Conservation (phyloP, 2,329 filamentous ascomycete genomes). For the Venturia oleaginea region DNA sequence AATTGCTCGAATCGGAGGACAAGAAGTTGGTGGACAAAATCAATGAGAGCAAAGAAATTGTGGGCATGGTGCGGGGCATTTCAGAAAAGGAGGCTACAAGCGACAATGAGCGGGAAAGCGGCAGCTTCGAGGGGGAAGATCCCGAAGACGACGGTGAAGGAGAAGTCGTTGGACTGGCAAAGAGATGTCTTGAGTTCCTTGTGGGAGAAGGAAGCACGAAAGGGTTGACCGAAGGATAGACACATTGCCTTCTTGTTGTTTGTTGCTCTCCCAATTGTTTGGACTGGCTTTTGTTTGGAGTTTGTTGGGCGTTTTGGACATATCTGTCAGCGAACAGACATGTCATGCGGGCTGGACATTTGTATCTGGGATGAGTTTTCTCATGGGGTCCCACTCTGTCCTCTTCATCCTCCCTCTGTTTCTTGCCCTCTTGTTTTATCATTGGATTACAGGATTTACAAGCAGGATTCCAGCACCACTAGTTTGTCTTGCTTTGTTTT, state of each 20-base stretch:
- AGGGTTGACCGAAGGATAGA: conserved; percentile 2
- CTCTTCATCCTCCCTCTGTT: not conserved
- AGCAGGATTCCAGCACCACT: not conserved
- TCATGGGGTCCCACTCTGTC: not conserved
- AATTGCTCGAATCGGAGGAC: conserved; percentile 92
- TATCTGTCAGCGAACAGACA: not conserved
- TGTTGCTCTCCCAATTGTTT: not conserved
- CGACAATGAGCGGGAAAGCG: conserved; percentile 51
- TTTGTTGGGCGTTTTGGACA: conserved; percentile 6
- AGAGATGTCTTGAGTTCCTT: conserved; percentile 79
- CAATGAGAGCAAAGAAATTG: conserved; percentile 80
- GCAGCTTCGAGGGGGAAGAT: conserved; percentile 44
- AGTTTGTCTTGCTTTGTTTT: no score
- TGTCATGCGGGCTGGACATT: not conserved
- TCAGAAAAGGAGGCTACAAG: conserved; percentile 79
- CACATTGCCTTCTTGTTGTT: not conserved
- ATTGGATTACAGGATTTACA: conserved; percentile 1
- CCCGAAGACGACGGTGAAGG: conserved; percentile 33
- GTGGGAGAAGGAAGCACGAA: conserved; percentile 32
- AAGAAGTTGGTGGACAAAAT: conserved; percentile 81
- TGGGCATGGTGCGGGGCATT: conserved; percentile 85
- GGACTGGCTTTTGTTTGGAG: not conserved
- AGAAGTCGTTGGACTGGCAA: conserved; percentile 84
- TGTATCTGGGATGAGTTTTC: not conserved
- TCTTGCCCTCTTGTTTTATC: not conserved